A percentile compares a stretch with the other conserved stretches of the same genome.
Evolutionary conservation across 2,329 filamentous ascomycete species (phyloP).

Genomic region (Corinectria fuckeliana): DNA sequence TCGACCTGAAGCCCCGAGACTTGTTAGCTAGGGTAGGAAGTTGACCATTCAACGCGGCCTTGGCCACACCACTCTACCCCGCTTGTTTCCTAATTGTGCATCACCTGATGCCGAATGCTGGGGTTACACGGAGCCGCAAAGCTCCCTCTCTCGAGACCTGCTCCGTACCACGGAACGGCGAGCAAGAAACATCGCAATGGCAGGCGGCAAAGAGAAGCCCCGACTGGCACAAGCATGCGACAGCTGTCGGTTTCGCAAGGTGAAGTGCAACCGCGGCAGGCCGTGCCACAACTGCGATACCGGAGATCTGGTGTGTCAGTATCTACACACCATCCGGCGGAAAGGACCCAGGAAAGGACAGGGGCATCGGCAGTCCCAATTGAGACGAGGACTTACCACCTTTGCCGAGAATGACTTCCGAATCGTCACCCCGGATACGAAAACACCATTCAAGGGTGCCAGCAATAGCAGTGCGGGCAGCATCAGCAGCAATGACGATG

Average conservation of each 20-base stretch:
- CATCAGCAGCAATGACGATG: neutral
- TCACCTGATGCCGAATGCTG: neutral
- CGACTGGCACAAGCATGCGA: conserved; percentile 38
- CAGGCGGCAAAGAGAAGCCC: conserved; percentile 12
- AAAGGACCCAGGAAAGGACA: conserved; percentile 40
- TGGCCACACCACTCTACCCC: neutral
- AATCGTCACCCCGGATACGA: conserved; percentile 27
- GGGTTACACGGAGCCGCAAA: neutral
- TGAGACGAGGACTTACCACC: conserved; percentile 35
- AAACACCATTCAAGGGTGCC: neutral
- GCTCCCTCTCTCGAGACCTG: neutral
- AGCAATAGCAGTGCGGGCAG: neutral
- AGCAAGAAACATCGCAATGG: conserved; percentile 7
- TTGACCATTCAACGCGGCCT: neutral
- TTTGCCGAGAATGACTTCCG: conserved; percentile 26
- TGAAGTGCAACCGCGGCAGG: conserved; percentile 41
- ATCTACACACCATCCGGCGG: conserved; percentile 40
- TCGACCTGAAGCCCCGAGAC: no score
- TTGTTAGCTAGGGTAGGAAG: no score
- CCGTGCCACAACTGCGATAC: conserved; percentile 40
- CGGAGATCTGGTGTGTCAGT: conserved; percentile 38
- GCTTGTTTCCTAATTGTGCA: no score
- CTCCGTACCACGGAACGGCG: neutral
- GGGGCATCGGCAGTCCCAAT: conserved; percentile 38
- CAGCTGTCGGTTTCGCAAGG: conserved; percentile 42